phyloP scores from a whole-genome alignment of 352 stramenopile genomes.

The Thalassiosira oceanica region DNA sequence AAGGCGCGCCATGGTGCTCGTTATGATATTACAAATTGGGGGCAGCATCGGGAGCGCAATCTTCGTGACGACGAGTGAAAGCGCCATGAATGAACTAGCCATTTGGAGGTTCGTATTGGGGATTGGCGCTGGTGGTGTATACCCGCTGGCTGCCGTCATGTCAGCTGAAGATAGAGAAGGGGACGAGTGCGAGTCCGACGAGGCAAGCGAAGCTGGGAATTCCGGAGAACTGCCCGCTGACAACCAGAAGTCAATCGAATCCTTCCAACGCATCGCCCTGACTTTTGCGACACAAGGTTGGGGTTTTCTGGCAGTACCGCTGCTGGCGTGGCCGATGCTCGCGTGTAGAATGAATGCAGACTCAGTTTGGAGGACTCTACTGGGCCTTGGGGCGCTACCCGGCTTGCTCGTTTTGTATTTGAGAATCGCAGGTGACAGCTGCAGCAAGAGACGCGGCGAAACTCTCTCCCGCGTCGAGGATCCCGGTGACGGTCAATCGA shows the following conservation, averaged over 20 bases:
- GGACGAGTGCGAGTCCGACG: not conserved
- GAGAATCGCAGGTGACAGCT: constrained; percentile 4
- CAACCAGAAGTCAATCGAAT: constrained; percentile 7
- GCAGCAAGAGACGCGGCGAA: not conserved
- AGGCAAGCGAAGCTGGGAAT: not conserved
- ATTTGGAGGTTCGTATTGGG: constrained; percentile 73
- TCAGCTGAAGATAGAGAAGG: constrained; percentile 42
- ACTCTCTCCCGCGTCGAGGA: not conserved
- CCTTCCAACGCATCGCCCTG: constrained; percentile 56
- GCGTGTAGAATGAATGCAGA: constrained; percentile 34
- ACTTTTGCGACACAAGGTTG: constrained; percentile 76
- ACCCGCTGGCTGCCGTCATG: constrained; percentile 71
- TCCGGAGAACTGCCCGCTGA: not conserved
- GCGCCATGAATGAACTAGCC: constrained; percentile 36
- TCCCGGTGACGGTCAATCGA: not conserved
- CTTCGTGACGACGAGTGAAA: constrained; percentile 4
- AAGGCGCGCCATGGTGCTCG: constrained; percentile 55
- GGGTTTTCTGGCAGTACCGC: constrained; percentile 66
- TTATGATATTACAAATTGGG: constrained; percentile 75
- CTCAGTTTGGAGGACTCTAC: constrained; percentile 63
- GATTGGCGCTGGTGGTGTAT: constrained; percentile 67
- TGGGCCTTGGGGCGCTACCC: constrained; percentile 60
- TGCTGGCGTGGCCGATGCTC: constrained; percentile 54
- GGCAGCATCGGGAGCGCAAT: constrained; percentile 55
- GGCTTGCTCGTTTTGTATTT: constrained; percentile 59